Conservation (phyloP, 2,329 filamentous ascomycete species). For the Alternaria sp. region DNA sequence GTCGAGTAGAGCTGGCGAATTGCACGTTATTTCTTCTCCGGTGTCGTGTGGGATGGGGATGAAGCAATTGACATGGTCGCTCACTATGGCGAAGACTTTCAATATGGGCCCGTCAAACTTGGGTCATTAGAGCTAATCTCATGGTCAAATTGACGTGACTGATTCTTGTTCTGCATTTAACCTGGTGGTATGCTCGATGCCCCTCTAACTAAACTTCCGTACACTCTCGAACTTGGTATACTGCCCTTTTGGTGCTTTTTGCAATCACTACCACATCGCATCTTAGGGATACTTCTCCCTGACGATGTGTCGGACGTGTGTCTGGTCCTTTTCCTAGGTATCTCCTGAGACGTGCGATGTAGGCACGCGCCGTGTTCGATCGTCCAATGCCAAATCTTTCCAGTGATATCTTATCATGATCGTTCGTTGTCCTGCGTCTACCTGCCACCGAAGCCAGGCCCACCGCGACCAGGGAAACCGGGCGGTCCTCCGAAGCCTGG, state of each 20-base stretch:
- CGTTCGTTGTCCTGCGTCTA: conserved; percentile 17
- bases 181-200: conserved; percentile 14
- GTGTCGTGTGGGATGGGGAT: neutral
- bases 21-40: neutral
- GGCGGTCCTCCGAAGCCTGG: conserved; percentile 34
- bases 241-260: neutral
- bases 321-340: conserved; percentile 4
- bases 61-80: neutral
- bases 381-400: conserved; percentile 6
- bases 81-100: neutral
- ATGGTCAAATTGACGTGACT: conserved; percentile 1
- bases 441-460: conserved; percentile 35
- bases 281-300: neutral
- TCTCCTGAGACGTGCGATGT: conserved; percentile 1
- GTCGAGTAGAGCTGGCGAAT: neutral
- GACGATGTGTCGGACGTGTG: neutral
- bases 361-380: neutral
- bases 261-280: neutral
- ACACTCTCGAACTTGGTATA: conserved; percentile 10
- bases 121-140: neutral
- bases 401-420: neutral
- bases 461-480: conserved; percentile 34
- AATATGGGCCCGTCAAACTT: neutral
- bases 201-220: conserved; percentile 2
- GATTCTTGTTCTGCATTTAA: conserved; percentile 6